Percentiles rank a stretch among this genome's conserved stretches.
Evolutionary conservation across 139 green algal genomes (phyloP).

Genomic region (Coelastrella sp.): DNA sequence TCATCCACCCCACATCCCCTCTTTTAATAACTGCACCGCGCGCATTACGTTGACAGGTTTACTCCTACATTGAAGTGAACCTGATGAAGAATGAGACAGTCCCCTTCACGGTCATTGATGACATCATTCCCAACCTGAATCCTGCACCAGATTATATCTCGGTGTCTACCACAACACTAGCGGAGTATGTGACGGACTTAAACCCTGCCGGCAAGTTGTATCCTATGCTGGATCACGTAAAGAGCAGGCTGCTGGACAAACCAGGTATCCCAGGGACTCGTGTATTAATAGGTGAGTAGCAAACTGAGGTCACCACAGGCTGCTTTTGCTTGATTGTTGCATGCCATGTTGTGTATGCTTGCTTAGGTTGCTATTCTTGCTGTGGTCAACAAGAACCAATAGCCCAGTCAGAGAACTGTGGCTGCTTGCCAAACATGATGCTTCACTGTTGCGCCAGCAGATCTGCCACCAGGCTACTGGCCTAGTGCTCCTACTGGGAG

Average conservation of each 20-base stretch:
- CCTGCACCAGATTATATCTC: slow-evolving; percentile 13
- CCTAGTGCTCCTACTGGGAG: too few relatives aligned
- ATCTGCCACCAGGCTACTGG: too few relatives aligned
- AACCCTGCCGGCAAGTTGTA: background rate
- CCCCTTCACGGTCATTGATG: slow-evolving; percentile 23
- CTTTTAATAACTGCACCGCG: too few relatives aligned
- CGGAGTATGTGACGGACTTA: background rate
- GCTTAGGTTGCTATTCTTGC: too few relatives aligned
- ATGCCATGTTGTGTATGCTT: too few relatives aligned
- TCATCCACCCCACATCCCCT: too few relatives aligned
- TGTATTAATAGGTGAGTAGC: background rate
- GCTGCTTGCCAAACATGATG: too few relatives aligned
- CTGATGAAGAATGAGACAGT: slow-evolving; percentile 11
- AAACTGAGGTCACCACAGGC: too few relatives aligned
- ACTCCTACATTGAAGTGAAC: slow-evolving; percentile 19
- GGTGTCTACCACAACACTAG: background rate
- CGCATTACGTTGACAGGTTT: background rate
- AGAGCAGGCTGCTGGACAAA: background rate
- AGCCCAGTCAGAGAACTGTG: too few relatives aligned
- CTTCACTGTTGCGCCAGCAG: too few relatives aligned
- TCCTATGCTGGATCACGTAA: background rate
- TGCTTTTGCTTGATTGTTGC: too few relatives aligned
- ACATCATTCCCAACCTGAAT: background rate
- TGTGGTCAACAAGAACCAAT: too few relatives aligned
- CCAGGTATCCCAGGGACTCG: background rate